Evolutionary conservation across 2,329 filamentous ascomycete genomes (phyloP).

Genomic region (Cladophialophora immunda): DNA sequence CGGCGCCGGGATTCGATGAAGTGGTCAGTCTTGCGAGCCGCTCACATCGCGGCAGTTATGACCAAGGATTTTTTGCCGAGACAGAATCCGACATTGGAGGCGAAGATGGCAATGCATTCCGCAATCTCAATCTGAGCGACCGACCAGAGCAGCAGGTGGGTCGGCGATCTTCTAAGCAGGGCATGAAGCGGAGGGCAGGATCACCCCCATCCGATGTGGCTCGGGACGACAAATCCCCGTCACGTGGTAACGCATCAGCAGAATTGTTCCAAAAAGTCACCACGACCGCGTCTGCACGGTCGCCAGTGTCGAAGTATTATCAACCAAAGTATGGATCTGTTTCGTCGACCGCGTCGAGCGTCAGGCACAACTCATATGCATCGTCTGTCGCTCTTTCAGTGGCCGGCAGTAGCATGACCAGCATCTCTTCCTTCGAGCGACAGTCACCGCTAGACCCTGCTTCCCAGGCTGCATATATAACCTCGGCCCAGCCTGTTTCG

Average conservation of each 20-base stretch:
- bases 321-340: conserved; percentile 67
- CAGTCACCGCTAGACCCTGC: conserved; percentile 65
- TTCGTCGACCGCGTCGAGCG: conserved; percentile 71
- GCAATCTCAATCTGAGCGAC: conserved; percentile 51
- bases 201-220: conserved; percentile 67
- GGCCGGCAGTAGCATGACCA: conserved; percentile 70
- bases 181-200: conserved; percentile 71
- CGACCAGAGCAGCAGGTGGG: conserved; percentile 47
- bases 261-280: conserved; percentile 28
- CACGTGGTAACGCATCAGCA: conserved; percentile 36
- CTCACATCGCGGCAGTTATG: conserved; percentile 69
- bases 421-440: conserved; percentile 68
- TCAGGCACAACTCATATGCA: conserved; percentile 69
- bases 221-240: conserved; percentile 46
- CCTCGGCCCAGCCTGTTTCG: conserved; percentile 53
- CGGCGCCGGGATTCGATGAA: conserved; percentile 59
- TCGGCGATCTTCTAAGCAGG: conserved; percentile 54
- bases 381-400: conserved; percentile 68
- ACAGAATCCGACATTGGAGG: conserved; percentile 53
- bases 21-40: conserved; percentile 58
- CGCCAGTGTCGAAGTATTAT: conserved; percentile 61
- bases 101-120: conserved; percentile 49
- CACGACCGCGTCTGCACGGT: conserved; percentile 51
- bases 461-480: conserved; percentile 63
- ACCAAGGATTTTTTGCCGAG: conserved; percentile 65